Base-by-base conservation (phyloP, 805 yeast genomes). In the Myxozyma vanderwaltii region DNA sequence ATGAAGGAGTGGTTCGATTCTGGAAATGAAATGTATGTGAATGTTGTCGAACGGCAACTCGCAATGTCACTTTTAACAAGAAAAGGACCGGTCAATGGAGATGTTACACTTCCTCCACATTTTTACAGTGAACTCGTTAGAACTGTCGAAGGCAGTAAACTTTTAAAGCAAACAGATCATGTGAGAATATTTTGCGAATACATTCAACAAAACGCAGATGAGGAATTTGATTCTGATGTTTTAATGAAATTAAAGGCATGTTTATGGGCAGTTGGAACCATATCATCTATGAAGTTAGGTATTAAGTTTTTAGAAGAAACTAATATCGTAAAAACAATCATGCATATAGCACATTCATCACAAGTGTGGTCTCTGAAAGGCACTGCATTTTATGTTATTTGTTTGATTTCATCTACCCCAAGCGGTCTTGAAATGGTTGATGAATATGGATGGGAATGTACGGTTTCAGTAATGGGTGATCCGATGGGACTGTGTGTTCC, bases 391-490 rank as follows among this genome's bases (percentile, higher is more conserved):
- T 88, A 82, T 66, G 88, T 83, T 0, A 73, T 92, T 35, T 96
- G 97, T 0, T 77, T 89, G 64, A 77, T 91, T 26, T 78, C 94
- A 0, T 78, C 79, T 23, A 89, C 96, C 0, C 76, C 75, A 15
- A 90, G 89, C 68, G 98, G 98, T 0, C 79, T 85, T 23, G 97
- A 91, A 69, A 83, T 91, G 15, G 75, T 91, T 56, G 96, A 89
- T 69, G 96, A 90, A 66, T 76, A 81, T 54, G 85, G 85, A 1
- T 92, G 97, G 97, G 75, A 72, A 46, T 77, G 83, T 19, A 79
- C 81, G 27, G 67, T 78, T 29, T 77, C 78, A 50, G 72, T 76
- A 0, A 74, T 75, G 59, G 77, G 77, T n/a, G 65, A 70, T 1
- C 81, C 84, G 26, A 38, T 54, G 27, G 70, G 68, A 8, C 31